phyloP scores from a whole-genome alignment of 1,284 basidiomycete genomes.

The Fomitopsis betulina region DNA sequence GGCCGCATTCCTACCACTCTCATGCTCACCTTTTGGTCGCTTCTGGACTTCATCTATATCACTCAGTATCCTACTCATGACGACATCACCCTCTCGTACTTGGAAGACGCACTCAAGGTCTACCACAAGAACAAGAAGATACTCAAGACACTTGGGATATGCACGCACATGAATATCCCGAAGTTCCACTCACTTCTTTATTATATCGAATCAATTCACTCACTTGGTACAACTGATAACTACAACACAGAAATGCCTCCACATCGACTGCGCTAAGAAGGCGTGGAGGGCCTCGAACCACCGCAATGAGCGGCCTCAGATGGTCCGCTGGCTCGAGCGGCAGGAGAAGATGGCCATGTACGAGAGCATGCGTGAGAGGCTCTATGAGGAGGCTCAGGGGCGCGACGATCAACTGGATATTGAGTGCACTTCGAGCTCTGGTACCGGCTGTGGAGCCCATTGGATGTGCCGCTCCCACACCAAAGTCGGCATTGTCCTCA shows the following conservation, averaged over 20 bases:
- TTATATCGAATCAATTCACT: constrained; percentile 17
- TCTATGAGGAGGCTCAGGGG: not conserved
- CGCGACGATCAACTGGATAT: not conserved
- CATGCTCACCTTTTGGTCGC: constrained; percentile 10
- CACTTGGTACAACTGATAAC: constrained; percentile 15
- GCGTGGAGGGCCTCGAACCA: constrained; percentile 23
- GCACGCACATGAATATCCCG: constrained; percentile 27
- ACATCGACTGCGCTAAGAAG: constrained; percentile 26
- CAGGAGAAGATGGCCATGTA: constrained; percentile 1
- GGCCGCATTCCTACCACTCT: constrained; percentile 3
- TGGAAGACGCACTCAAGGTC: constrained; percentile 16
- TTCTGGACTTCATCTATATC: constrained; percentile 27
- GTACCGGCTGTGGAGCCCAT: too few relatives aligned
- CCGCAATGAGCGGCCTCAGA: constrained; percentile 19
- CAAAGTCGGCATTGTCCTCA: not conserved
- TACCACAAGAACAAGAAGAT: constrained; percentile 23
- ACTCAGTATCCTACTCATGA: constrained; percentile 22
- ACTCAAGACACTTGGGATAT: constrained; percentile 17
- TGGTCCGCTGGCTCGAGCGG: constrained; percentile 23
- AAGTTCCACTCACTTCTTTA: constrained; percentile 24
- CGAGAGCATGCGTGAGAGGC: not conserved
- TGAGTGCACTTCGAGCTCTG: too few relatives aligned
- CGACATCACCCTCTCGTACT: constrained; percentile 13
- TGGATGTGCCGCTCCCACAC: too few relatives aligned
- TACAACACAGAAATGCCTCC: constrained; percentile 26